phyloP scores from a whole-genome alignment of 2,329 filamentous ascomycete genomes.

The Paecilomyces formosus region DNA sequence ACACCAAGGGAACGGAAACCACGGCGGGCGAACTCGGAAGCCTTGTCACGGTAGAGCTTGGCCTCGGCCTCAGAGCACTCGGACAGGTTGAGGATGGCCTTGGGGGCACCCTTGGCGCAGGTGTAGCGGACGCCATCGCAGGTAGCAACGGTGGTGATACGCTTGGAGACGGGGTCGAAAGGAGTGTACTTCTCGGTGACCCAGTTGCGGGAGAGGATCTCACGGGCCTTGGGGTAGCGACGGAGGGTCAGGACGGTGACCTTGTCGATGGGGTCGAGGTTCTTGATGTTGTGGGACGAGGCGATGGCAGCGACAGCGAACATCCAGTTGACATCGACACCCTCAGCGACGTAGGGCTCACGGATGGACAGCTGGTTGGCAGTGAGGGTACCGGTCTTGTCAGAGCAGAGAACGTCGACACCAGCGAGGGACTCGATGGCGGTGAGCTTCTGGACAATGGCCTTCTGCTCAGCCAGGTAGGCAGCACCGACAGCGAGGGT shows the following conservation, averaged over 20 bases:
- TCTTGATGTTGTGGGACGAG: conserved; percentile 72
- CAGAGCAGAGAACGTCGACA: conserved; percentile 72
- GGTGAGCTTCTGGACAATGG: conserved; percentile 72
- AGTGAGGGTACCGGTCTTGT: conserved; percentile 69
- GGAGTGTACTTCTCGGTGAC: conserved; percentile 66
- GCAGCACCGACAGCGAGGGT: conserved; percentile 70
- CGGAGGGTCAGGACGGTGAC: conserved; percentile 69
- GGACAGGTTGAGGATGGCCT: conserved; percentile 63
- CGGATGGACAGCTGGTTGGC: conserved; percentile 61
- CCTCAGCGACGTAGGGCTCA: conserved; percentile 69
- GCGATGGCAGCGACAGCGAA: conserved; percentile 72
- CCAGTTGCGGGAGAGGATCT: conserved; percentile 69
- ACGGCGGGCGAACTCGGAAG: conserved; percentile 66
- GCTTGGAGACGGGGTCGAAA: conserved; percentile 71
- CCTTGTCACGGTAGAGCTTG: conserved; percentile 63
- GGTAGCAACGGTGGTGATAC: conserved; percentile 63
- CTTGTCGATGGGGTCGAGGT: conserved; percentile 72
- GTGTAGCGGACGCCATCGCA: conserved; percentile 64
- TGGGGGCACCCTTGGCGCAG: conserved; percentile 71
- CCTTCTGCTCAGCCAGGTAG: conserved; percentile 69
- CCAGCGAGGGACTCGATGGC: conserved; percentile 68
- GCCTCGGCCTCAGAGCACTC: conserved; percentile 60
- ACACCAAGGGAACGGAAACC: conserved; percentile 77
- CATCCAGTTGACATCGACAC: conserved; percentile 76
- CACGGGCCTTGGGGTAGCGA: conserved; percentile 68